Conservation (phyloP, 2,329 filamentous ascomycete genomes). For the Colletotrichum godetiae region DNA sequence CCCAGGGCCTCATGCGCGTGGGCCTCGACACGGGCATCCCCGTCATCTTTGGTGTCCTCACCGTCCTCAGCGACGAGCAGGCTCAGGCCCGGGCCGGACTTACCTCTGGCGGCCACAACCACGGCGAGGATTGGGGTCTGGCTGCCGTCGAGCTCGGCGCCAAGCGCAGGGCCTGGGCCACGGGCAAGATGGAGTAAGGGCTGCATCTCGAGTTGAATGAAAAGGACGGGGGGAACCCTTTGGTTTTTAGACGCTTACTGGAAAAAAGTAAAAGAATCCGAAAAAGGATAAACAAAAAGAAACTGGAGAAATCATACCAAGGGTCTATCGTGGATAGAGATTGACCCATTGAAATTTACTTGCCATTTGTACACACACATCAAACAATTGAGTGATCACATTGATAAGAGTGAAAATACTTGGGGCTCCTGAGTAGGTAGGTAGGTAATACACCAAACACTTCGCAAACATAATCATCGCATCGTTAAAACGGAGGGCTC, state of each 20-base stretch:
- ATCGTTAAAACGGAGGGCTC: neutral
- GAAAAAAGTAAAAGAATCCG: neutral
- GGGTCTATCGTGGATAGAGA: neutral
- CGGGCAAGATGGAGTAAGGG: slow-evolving; percentile 68
- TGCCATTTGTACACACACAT: neutral
- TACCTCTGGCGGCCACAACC: slow-evolving; percentile 79
- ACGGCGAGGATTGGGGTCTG: slow-evolving; percentile 95
- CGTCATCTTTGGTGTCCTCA: slow-evolving; percentile 92
- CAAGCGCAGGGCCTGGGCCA: slow-evolving; percentile 86
- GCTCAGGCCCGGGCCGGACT: slow-evolving; percentile 87
- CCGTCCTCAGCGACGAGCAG: slow-evolving; percentile 89
- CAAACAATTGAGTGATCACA: neutral
- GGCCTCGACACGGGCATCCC: slow-evolving; percentile 90
- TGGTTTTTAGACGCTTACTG: neutral
- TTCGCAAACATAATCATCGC: too few relatives aligned
- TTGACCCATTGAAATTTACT: neutral
- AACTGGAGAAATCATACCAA: neutral
- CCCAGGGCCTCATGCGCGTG: slow-evolving; percentile 92
- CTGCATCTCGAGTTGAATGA: slow-evolving; percentile 1
- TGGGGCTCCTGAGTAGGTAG: neutral
- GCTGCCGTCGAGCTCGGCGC: slow-evolving; percentile 94
- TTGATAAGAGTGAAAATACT: too few relatives aligned
- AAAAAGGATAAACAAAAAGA: neutral
- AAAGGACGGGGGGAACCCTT: slow-evolving; percentile 9
- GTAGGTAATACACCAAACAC: neutral